Conservation (phyloP, 257 asterid species). For the Solanum virginianum region DNA sequence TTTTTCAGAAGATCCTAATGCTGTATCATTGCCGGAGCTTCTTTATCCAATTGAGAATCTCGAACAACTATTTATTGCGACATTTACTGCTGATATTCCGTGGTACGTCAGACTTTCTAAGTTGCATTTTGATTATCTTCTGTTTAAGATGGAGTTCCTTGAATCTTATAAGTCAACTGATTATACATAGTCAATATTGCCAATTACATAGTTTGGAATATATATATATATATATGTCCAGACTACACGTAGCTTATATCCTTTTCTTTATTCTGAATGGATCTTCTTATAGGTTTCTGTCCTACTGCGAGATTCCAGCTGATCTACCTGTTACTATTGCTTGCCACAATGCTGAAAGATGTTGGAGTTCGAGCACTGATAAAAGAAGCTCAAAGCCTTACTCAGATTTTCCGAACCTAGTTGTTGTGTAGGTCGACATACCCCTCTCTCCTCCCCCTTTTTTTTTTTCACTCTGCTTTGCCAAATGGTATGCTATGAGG, state of each 20-base stretch:
- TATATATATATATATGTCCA: neutral
- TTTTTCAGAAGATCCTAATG: slow-evolving; percentile 20
- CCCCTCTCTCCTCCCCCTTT: neutral
- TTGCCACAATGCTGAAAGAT: slow-evolving; percentile 67
- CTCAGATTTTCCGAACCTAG: slow-evolving; percentile 59
- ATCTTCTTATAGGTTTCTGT: slow-evolving; percentile 46
- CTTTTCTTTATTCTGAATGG: slow-evolving; percentile 2
- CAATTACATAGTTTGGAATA: neutral
- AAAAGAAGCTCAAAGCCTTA: slow-evolving; percentile 52
- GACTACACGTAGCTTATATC: neutral
- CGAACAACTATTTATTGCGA: slow-evolving; percentile 55
- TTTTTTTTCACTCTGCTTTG: neutral
- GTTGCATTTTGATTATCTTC: neutral
- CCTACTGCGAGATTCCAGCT: slow-evolving; percentile 57
- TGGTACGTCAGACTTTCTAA: slow-evolving; percentile 39
- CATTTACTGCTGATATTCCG: slow-evolving; percentile 67
- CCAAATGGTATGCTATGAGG: neutral
- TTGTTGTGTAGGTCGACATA: slow-evolving; percentile 50
- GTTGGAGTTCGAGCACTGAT: slow-evolving; percentile 66
- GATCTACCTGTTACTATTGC: slow-evolving; percentile 72
- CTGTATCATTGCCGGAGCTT: slow-evolving; percentile 68
- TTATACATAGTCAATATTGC: neutral
- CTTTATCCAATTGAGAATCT: slow-evolving; percentile 64
- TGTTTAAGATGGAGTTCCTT: neutral
- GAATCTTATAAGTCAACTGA: neutral